Percentiles rank a stretch among this genome's conserved stretches.
Conservation (phyloP, 1,284 basidiomycete genomes). For the Naganishia sp. region DNA sequence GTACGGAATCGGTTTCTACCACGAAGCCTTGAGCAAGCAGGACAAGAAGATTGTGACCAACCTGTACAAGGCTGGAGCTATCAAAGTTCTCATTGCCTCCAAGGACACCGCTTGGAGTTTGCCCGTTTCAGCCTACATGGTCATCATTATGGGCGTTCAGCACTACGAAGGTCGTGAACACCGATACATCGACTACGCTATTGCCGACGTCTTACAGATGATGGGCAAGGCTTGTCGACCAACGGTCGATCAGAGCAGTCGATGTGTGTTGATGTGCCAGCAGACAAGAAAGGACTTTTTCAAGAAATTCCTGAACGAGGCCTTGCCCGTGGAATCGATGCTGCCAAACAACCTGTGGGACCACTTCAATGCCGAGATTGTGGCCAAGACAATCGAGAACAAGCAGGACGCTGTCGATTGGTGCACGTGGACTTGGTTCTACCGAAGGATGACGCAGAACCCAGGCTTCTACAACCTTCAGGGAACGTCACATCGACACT, state of each 20-base stretch:
- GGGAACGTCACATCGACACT: slow-evolving; percentile 87
- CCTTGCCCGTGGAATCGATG: slow-evolving; percentile 95
- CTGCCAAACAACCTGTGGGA: slow-evolving; percentile 86
- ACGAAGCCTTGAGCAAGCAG: slow-evolving; percentile 86
- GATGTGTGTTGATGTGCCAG: slow-evolving; percentile 95
- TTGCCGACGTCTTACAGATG: slow-evolving; percentile 98
- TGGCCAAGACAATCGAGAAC: slow-evolving; percentile 97
- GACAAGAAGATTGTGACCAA: slow-evolving; percentile 92
- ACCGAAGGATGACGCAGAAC: slow-evolving; percentile 92
- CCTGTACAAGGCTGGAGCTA: slow-evolving; percentile 90
- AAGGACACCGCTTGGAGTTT: slow-evolving; percentile 97
- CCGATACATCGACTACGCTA: slow-evolving; percentile 95
- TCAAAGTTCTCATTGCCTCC: slow-evolving; percentile 90
- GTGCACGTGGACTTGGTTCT: slow-evolving; percentile 64
- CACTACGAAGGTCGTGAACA: slow-evolving; percentile 94
- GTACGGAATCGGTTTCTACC: slow-evolving; percentile 92
- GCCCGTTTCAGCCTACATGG: slow-evolving; percentile 91
- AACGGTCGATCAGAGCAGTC: slow-evolving; percentile 76
- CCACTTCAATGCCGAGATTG: slow-evolving; percentile 98
- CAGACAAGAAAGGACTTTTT: slow-evolving; percentile 96
- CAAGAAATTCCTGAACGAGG: slow-evolving; percentile 97
- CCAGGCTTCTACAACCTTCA: slow-evolving; percentile 84
- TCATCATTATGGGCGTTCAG: slow-evolving; percentile 98
- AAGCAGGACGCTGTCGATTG: slow-evolving; percentile 92
- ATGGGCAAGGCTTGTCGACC: slow-evolving; percentile 95